A percentile compares a stretch with the other conserved stretches of the same genome.
These are phyloP conservation scores for Neofusicoccum cordaticola DNA, from an alignment of 2,329 filamentous ascomycete genomes.

Conservation along the genomic window DNA sequence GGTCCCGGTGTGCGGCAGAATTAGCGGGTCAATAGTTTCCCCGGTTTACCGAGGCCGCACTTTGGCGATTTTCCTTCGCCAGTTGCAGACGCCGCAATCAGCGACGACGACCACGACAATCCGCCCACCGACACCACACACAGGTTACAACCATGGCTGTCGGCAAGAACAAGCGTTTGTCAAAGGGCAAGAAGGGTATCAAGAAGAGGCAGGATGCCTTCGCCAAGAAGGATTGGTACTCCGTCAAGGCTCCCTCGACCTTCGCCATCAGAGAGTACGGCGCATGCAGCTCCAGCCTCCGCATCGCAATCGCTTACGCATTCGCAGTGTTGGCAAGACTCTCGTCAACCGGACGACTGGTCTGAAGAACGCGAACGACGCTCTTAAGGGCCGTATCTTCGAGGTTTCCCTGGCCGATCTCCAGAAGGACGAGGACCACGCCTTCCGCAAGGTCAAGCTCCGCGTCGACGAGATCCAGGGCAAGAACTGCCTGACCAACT, in stretches of 20 bases:
- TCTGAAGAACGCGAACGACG: conserved; percentile 99
- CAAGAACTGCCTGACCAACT: conserved; percentile 99
- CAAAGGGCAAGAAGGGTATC: conserved; percentile 99
- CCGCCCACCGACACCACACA: conserved; percentile 25
- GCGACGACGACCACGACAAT: conserved; percentile 30
- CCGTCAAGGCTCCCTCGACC: conserved; percentile 95
- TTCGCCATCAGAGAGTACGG: conserved; percentile 96
- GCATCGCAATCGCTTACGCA: conserved; percentile 25
- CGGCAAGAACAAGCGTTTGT: conserved; percentile 99
- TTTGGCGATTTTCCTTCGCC: conserved; percentile 15
- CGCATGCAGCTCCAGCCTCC: conserved; percentile 14
- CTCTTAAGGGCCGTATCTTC: conserved; percentile 97
- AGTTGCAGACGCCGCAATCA: conserved; percentile 28
- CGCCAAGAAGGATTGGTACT: conserved; percentile 98
- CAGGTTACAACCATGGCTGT: conserved; percentile 74
- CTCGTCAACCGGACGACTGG: conserved; percentile 98
- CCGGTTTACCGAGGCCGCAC: conserved; percentile 9
- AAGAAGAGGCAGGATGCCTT: conserved; percentile 99
- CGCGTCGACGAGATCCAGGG: conserved; percentile 98
- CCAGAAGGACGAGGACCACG: conserved; percentile 99
- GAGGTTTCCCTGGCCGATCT: conserved; percentile 98
- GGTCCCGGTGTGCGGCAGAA: not conserved
- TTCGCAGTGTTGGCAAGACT: conserved; percentile 92
- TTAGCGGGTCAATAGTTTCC: not conserved
- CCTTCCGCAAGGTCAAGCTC: conserved; percentile 99